Evolutionary conservation across 1,284 basidiomycete species (phyloP), one percentile per base, ranked within the genome.

Genomic region (Mycena citricolor): DNA sequence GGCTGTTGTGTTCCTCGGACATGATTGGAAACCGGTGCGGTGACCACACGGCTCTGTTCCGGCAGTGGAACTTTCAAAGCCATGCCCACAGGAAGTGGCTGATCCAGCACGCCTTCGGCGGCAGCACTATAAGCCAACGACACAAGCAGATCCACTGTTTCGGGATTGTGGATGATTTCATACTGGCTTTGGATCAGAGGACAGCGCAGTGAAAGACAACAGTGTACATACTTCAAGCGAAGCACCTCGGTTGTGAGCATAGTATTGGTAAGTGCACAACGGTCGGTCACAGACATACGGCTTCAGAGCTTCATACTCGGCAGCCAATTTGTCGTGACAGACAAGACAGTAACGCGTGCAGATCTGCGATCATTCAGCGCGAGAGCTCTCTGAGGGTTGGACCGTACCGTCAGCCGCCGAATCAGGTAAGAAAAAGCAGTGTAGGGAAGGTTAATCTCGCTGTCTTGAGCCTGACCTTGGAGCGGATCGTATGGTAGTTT

Each of bases 211-310:
- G 16, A 13, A 26, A 26, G 34, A 13, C 28, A 22, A 41, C 8
- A 14, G 71, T 72, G 11, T 71, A 53, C 66, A 10, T 56, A 79
- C 81, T 69, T 83, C 81, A 13, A 83, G 69, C 12, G 79, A 81
- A 3, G 79, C 74, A 0, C 81, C 81, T 14, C 74, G 68, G 47
- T 80, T 81, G 30, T 80, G 61, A 8, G 71, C 65, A 54, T 82
- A 83, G 52, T 81, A 84, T 52, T 81, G 81, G 54, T 81, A 83
- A 3, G 73, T 65, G 57, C 81, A 84, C 2, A 84, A 65, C 46
- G 71, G 74, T 11, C 69, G 70, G 45, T 74, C 68, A 56, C 81
- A 84, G 12, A 83, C 79, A 54, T 83, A 83, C 5, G 81, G 81
- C 57, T 83, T 82, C 44, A 84, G 71, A 0, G 75, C 76, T 49